Base-by-base conservation (phyloP, 768 basidiomycete genomes). In the Mycena indigotica region DNA sequence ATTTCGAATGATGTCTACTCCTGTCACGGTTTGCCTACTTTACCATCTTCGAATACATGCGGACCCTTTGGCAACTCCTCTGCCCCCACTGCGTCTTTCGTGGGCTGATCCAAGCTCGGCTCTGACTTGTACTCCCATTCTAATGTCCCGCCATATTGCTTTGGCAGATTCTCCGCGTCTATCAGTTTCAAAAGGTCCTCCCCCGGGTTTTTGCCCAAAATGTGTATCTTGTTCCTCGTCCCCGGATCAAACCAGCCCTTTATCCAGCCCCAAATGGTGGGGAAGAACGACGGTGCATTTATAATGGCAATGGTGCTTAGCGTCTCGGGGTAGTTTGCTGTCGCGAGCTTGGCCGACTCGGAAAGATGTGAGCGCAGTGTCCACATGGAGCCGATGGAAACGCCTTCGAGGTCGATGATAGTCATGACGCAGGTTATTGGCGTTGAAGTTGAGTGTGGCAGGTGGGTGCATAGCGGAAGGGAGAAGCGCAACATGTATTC, bases 201-300 rank as follows among this genome's bases (percentile, higher is more conserved):
- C 3, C 81, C 82, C 3, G 83, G 81, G 54, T 87, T 81, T 54
- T 78, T 82, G 2, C 86, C 85, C 8, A 93, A 75, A 29, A 95
- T 79, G 65, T 87, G 83, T 28, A 95, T 86, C 75, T 94, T 94
- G 57, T 79, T 79, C 17, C 86, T 82, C 13, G 90, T 92, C 40
- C 82, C 84, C 67, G 88, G 86, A 66, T 93, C 91, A 69, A 92
- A 92, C 86, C 87, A 91, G 25, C 79, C 82, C 84, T 89, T 91
- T 68, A 93, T 79, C 91, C 91, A 93, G 28, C 79, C 80, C 91
- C 91, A 94, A 10, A 93, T 76, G 2, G 86, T 89, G 2, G 87
- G 83, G 70, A 94, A 94, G 77, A 92, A 94, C 0, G 84, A 76
- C 0, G 93, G 92, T 0, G 90, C 85, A 62, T 93, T 93, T 53